Conservation (phyloP, 73 alveolate species). For the Paraurostyla sp. region DNA sequence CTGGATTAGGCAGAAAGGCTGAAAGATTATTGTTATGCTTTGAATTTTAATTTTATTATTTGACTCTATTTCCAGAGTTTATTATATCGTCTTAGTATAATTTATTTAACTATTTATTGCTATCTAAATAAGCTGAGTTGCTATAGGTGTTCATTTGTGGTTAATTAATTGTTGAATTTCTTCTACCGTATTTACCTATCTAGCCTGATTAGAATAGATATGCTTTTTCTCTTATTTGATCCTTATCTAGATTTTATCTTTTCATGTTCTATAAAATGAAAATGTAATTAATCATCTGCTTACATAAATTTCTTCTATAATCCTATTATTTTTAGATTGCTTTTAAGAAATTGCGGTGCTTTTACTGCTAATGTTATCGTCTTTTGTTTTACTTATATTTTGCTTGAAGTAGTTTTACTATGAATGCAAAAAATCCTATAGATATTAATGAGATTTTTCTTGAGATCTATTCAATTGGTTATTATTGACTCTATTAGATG, state of each 20-base stretch:
- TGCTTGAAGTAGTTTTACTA: background rate
- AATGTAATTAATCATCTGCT: background rate
- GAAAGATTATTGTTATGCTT: background rate
- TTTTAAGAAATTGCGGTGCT: background rate
- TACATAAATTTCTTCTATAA: background rate
- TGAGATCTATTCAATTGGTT: background rate
- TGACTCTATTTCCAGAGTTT: background rate
- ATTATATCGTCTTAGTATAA: background rate
- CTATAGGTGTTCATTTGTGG: too few species aligned
- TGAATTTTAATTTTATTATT: background rate
- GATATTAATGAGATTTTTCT: background rate
- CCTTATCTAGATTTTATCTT: conserved; percentile 10
- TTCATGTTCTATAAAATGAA: background rate
- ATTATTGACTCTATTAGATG: background rate
- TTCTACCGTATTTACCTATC: too few species aligned
- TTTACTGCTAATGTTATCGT: background rate
- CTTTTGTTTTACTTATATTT: background rate
- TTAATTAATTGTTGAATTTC: too few species aligned
- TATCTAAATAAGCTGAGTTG: background rate
- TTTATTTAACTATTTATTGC: background rate
- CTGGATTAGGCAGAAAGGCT: background rate
- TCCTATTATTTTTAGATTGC: background rate
- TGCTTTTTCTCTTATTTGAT: background rate
- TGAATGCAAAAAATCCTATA: background rate
- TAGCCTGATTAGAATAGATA: background rate